A percentile compares a stretch with the other conserved stretches of the same genome.
Conservation (phyloP, 371 early-diverging fungal species). For the Mucor mucedo region DNA sequence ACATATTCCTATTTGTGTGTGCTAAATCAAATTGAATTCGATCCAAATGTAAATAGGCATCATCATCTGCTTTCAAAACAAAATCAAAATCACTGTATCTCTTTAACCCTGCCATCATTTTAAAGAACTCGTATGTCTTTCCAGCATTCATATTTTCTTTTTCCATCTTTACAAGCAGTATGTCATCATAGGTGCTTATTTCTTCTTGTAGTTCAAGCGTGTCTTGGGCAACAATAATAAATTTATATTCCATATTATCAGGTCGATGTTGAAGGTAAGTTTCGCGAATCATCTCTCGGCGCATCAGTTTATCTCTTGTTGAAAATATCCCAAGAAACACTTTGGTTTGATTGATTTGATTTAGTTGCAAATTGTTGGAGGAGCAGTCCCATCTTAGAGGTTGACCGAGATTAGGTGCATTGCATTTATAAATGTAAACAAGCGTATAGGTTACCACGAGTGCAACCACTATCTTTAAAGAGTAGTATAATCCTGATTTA, state of each 20-base stretch:
- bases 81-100: neutral
- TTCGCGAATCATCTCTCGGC: neutral
- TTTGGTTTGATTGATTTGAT: neutral
- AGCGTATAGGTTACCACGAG: neutral
- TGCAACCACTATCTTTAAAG: neutral
- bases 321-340: neutral
- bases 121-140: neutral
- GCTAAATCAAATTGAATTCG: neutral
- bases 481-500: neutral
- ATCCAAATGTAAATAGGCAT: neutral
- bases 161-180: neutral
- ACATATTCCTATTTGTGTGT: neutral
- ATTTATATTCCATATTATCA: neutral
- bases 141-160: constrained; percentile 1
- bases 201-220: neutral
- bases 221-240: neutral
- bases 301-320: neutral
- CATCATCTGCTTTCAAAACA: neutral
- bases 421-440: neutral
- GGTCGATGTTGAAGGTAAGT: neutral
- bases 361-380: neutral
- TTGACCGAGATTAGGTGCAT: constrained; percentile 1
- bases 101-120: neutral
- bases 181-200: neutral
- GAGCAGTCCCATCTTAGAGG: neutral